Conservation (phyloP, 2,329 filamentous ascomycete genomes). For the Sclerotinia sclerotiorum region DNA sequence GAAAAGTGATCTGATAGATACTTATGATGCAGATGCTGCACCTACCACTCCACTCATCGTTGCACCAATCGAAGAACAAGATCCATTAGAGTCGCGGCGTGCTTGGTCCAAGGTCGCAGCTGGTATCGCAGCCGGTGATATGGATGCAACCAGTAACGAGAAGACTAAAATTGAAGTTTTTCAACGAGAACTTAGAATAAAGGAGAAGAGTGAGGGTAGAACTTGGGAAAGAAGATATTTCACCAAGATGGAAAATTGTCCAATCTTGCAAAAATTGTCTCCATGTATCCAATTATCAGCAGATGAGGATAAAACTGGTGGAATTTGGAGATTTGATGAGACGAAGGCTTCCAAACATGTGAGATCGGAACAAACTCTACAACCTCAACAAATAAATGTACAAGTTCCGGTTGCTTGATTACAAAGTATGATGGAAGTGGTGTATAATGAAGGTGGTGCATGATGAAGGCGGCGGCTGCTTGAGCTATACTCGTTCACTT, state of each 20-base stretch:
- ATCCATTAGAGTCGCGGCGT: slow-evolving; percentile 81
- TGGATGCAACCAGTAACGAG: slow-evolving; percentile 74
- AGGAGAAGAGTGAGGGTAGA: slow-evolving; percentile 71
- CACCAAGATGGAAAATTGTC: slow-evolving; percentile 51
- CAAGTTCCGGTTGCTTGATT: slow-evolving; percentile 1
- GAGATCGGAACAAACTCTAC: slow-evolving; percentile 7
- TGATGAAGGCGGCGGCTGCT: not conserved
- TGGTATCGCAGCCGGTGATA: slow-evolving; percentile 77
- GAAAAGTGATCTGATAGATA: slow-evolving; percentile 55
- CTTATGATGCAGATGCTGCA: slow-evolving; percentile 58
- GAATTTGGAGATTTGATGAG: slow-evolving; percentile 68
- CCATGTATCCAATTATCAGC: slow-evolving; percentile 43
- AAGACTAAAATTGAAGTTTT: slow-evolving; percentile 89
- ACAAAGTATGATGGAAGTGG: not conserved
- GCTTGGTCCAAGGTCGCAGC: slow-evolving; percentile 86
- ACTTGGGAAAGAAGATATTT: slow-evolving; percentile 88
- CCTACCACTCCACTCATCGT: slow-evolving; percentile 68
- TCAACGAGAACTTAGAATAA: slow-evolving; percentile 73
- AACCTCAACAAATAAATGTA: slow-evolving; percentile 5
- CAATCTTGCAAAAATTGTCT: slow-evolving; percentile 45
- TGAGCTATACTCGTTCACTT: not conserved
- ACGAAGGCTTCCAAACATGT: slow-evolving; percentile 32
- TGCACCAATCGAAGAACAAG: slow-evolving; percentile 73
- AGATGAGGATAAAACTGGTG: slow-evolving; percentile 65
- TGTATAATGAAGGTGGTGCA: not conserved